These are phyloP conservation scores for Sphaerulina vaccinii DNA, from an alignment of 2,329 filamentous ascomycete species.

Conservation along the genomic window DNA sequence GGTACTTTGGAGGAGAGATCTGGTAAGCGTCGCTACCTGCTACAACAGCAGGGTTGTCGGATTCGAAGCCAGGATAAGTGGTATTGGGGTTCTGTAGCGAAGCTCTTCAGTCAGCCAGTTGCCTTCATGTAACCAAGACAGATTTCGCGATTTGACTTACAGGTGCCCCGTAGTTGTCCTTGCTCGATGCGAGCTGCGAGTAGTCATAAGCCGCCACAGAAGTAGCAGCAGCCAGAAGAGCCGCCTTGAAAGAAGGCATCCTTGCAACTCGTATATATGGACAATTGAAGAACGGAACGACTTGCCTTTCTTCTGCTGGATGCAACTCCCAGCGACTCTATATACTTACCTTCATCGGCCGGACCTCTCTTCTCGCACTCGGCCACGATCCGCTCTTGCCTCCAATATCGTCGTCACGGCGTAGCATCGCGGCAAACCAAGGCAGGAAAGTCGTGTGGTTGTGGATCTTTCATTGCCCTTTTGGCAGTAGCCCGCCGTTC, in stretches of 20 bases:
- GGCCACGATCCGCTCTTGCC: neutral
- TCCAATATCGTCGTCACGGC: neutral
- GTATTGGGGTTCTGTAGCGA: conserved; percentile 27
- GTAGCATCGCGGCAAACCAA: neutral
- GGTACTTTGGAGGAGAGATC: conserved; percentile 30
- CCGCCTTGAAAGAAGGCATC: conserved; percentile 20
- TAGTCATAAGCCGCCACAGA: conserved; percentile 22
- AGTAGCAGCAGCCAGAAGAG: conserved; percentile 13
- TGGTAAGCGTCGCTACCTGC: conserved; percentile 30
- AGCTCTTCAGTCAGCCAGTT: neutral
- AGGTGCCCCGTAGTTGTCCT: conserved; percentile 25
- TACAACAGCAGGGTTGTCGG: conserved; percentile 28
- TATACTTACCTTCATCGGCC: neutral
- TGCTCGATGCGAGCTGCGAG: conserved; percentile 22
- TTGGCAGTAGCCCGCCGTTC: no score
- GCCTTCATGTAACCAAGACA: neutral
- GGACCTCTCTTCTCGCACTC: neutral
- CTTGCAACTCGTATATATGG: neutral
- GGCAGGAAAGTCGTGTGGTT: neutral
- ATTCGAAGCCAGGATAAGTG: conserved; percentile 30
- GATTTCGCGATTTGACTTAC: conserved; percentile 4
- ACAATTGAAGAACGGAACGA: neutral
- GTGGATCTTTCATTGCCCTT: conserved; percentile 1
- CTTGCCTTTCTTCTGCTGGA: neutral
- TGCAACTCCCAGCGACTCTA: neutral